phyloP scores from a whole-genome alignment of 306 rosid species.

The Begonia loranthoides region DNA sequence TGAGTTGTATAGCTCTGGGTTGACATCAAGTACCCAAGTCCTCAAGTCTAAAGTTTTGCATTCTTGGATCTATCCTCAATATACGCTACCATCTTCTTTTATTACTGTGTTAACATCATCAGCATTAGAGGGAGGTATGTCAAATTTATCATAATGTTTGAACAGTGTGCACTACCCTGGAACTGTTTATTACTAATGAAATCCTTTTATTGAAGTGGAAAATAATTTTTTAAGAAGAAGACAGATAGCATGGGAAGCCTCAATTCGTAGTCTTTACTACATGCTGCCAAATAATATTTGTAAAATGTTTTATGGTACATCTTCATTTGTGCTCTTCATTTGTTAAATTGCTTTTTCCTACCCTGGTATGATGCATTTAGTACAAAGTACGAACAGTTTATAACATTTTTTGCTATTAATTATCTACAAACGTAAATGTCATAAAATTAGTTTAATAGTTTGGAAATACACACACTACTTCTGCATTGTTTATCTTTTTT shows the following conservation, averaged over 20 bases:
- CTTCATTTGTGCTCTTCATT: not conserved
- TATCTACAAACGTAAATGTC: too few species aligned
- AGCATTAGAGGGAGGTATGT: slow-evolving; percentile 46
- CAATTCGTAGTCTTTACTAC: slow-evolving; percentile 83
- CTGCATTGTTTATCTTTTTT: too few species aligned
- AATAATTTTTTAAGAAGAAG: slow-evolving; percentile 63
- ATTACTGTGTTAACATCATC: slow-evolving; percentile 53
- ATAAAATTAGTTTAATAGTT: too few species aligned
- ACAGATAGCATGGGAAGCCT: slow-evolving; percentile 69
- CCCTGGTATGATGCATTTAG: too few species aligned
- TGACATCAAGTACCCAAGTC: too few species aligned
- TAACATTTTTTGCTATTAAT: too few species aligned
- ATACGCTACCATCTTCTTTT: slow-evolving; percentile 59
- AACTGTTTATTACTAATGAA: not conserved
- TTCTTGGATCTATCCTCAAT: slow-evolving; percentile 20
- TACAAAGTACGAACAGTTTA: too few species aligned
- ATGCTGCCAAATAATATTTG: slow-evolving; percentile 41
- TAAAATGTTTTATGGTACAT: slow-evolving; percentile 65
- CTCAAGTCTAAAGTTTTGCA: too few species aligned
- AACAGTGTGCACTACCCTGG: not conserved
- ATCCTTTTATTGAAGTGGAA: slow-evolving; percentile 29
- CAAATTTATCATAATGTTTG: not conserved
- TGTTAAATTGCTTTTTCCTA: too few species aligned
- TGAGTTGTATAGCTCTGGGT: too few species aligned
- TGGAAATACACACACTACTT: too few species aligned